Evolutionary conservation across 768 basidiomycete genomes (phyloP).

Genomic region (Gymnopilus dilepis): DNA sequence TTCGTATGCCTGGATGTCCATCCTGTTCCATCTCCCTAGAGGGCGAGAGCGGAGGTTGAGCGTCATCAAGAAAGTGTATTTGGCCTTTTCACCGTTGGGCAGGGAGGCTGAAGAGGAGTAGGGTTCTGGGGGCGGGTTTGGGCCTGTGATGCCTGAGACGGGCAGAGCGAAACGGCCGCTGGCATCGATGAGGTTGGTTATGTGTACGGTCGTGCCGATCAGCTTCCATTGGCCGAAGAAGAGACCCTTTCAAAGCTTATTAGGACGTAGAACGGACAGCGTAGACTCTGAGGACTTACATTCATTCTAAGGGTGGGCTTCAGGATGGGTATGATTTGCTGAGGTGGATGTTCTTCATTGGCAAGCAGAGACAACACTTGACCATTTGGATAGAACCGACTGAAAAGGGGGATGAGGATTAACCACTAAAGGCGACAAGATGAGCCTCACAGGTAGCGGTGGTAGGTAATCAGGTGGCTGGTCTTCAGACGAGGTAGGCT

Average conservation of each 20-base stretch:
- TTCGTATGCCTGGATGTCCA: conserved; percentile 76
- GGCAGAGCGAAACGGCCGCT: conserved; percentile 43
- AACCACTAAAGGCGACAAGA: background rate
- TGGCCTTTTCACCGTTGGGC: conserved; percentile 30
- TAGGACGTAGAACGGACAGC: background rate
- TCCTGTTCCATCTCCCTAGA: conserved; percentile 83
- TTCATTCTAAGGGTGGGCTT: conserved; percentile 82
- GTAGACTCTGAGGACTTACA: conserved; percentile 43
- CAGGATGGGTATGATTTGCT: conserved; percentile 75
- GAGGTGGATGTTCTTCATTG: conserved; percentile 76
- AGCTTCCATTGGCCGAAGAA: conserved; percentile 76
- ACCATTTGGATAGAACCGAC: conserved; percentile 88
- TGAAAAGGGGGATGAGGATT: conserved; percentile 30
- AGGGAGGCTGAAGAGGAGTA: conserved; percentile 13
- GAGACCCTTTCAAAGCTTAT: conserved; percentile 55
- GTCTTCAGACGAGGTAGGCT: conserved; percentile 48
- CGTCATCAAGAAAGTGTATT: conserved; percentile 78
- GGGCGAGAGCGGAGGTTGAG: conserved; percentile 76
- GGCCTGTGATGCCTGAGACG: conserved; percentile 3
- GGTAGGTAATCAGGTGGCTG: conserved; percentile 88
- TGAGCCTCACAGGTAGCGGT: conserved; percentile 80
- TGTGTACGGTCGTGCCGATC: conserved; percentile 59
- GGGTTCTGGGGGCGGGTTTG: conserved; percentile 15
- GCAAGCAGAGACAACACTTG: conserved; percentile 84
- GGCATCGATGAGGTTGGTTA: conserved; percentile 71